Evolutionary conservation across 306 rosid genomes (phyloP), one percentile per base, ranked within the genome.

Genomic region (Trifolium dubium): DNA sequence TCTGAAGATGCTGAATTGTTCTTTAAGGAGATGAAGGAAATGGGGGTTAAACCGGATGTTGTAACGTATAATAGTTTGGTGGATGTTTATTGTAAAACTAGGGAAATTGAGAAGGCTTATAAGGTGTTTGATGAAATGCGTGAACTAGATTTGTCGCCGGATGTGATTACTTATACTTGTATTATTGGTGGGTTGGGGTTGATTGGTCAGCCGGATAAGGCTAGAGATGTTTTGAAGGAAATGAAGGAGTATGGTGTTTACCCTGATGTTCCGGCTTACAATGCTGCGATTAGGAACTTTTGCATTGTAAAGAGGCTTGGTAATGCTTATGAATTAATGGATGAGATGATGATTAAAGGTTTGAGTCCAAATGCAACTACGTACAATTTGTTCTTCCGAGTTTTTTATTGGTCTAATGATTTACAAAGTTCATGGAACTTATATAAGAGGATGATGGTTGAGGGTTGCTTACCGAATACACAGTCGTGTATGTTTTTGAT

Each of bases 231-330:
- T 75, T 84, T 91, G 83, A 91, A 89, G 87, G 98, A 93, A 68
- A 93, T 93, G 97, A 85, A 80, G 88, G 97, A 91, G 85, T 83
- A 72, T 69, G 97, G 97, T 23, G 86, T 91, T 82, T 88, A 85
- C 77, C 94, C 96, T 0, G 94, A 93, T 83, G 90, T 60, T 39
- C 87, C 98, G 0, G 97, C 97, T 0, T 89, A 93, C 39, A 93
- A 93, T 83, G 97, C 98, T 40, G 82, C 82, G 2, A 87, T 93
- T 12, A 82, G 97, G 72, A 93, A 93, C 73, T 93, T 77, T 49
- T 93, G 98, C 83, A 93, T 93, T 23, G 95, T 90, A 0, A 91
- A 91, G 87, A 91, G 98, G 84, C 94, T 93, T 64, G 85, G 89
- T 28, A 91, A 87, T 67, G 94, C 96, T n/a, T 77, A 74, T 40